Evolutionary conservation across 2,329 filamentous ascomycete genomes (phyloP), one percentile per base, ranked within the genome.

Genomic region (Xylaria multiplex): DNA sequence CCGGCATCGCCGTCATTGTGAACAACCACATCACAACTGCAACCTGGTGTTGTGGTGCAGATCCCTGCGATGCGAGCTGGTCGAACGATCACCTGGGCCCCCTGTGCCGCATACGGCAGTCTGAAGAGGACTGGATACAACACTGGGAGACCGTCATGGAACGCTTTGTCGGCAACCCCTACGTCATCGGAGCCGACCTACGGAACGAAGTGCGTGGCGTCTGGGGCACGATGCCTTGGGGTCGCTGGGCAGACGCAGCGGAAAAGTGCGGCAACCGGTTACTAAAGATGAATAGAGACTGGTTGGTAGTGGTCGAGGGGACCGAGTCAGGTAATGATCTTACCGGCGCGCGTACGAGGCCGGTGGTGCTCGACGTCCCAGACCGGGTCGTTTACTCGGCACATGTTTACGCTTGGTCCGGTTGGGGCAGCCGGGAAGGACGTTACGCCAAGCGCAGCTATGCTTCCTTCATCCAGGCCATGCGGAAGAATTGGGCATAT

Each of bases 21-120:
- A 91, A 91, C 80, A 87, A 91, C 77, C 90, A 91, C 77, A 91
- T 91, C 76, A 91, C 89, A 1, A 84, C 84, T 53, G 87, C 89
- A 9, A 85, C 85, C 6, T 91, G 89, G 89, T 91, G 89, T 78
- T 91, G 89, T 75, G 89, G 88, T 57, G 86, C 84, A 27, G 85
- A 91, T 74, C 87, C 88, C 0, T 91, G 89, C 78, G 89, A 92
- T 75, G 83, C 87, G 22, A 84, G 83, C 60, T 91, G 89, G 89
- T 81, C 85, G 49, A 91, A 91, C 75, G 85, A 89, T 72, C 83
- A 90, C 71, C 81, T 90, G 32, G 84, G 85, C 3, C 79, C 83
- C 14, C 71, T 90, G 43, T 91, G 89, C 77, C 83, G 84, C 37
- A 79, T 91, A 62, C 79, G 78, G 35, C 89, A 91, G 80, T 87